phyloP scores from a whole-genome alignment of 495 filamentous ascomycete genomes.

The Tuber microsphaerosporum region DNA sequence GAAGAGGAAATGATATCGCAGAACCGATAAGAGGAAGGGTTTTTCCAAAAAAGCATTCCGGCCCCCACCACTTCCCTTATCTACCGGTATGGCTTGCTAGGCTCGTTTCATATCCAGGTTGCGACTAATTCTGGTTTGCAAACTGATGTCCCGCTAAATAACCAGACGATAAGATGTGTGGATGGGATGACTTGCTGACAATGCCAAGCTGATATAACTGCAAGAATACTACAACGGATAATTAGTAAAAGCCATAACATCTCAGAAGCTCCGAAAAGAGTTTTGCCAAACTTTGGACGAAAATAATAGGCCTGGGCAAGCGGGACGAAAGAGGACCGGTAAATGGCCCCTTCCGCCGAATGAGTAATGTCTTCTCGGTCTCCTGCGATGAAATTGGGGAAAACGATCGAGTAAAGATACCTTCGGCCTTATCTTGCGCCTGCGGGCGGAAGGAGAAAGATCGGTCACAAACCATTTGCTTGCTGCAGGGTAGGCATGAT shows the following conservation, averaged over 20 bases:
- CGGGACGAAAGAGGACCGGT: not conserved
- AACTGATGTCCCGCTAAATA: not conserved
- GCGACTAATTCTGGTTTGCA: conserved; percentile 4
- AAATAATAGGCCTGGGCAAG: not conserved
- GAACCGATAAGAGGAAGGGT: not conserved
- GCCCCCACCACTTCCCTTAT: not conserved
- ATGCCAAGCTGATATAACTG: not conserved
- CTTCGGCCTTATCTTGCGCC: conserved; percentile 31
- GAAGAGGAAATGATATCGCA: not conserved
- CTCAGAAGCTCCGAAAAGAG: not conserved
- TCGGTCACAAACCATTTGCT: not conserved
- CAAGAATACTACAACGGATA: not conserved
- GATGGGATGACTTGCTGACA: not conserved
- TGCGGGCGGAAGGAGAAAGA: not conserved
- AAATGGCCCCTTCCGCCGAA: not conserved
- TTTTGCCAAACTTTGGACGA: not conserved
- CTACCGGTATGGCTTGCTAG: not conserved
- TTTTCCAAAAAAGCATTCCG: not conserved
- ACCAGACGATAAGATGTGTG: not conserved
- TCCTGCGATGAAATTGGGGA: not conserved
- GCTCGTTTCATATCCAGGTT: not conserved
- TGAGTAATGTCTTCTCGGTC: not conserved
- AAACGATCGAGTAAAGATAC: conserved; percentile 33
- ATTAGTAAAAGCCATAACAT: not conserved
- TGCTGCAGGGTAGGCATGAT: not conserved